Percentiles rank a stretch among this genome's conserved stretches.
Conservation (phyloP, 768 basidiomycete species). For the Serendipita sp. region DNA sequence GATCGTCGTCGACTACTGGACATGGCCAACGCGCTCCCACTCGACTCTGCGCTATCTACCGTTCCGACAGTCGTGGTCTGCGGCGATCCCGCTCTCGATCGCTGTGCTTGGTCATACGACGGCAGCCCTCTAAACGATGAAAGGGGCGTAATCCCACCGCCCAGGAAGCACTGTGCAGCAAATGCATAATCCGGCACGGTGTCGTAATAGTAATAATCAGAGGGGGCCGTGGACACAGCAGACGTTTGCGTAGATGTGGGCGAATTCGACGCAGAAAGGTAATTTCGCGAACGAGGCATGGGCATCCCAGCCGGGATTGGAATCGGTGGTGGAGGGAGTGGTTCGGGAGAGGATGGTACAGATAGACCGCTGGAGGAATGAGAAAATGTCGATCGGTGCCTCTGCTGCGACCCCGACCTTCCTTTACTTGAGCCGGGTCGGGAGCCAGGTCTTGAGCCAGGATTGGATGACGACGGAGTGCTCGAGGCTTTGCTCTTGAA, state of each 20-base stretch:
- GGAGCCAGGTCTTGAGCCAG: background rate
- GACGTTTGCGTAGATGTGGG: background rate
- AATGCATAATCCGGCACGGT: slow-evolving; percentile 77
- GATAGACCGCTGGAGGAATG: slow-evolving; percentile 8
- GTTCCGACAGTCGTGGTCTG: background rate
- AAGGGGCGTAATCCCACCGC: slow-evolving; percentile 74
- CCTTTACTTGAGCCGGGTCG: background rate
- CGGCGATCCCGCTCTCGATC: background rate
- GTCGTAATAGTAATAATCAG: background rate
- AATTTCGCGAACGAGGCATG: background rate
- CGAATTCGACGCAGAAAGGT: background rate
- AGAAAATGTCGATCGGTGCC: slow-evolving; percentile 7
- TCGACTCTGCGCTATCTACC: background rate
- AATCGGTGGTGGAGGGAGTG: background rate
- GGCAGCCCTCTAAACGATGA: slow-evolving; percentile 63
- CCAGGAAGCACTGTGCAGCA: slow-evolving; percentile 75
- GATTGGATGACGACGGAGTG: background rate
- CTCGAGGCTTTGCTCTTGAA: slow-evolving; percentile 4
- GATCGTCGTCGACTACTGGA: too few relatives aligned
- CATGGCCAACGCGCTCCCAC: background rate
- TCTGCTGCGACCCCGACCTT: background rate
- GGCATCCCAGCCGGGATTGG: background rate
- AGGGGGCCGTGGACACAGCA: background rate
- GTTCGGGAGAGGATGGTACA: slow-evolving; percentile 6
- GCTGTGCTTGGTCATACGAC: slow-evolving; percentile 61